These are phyloP conservation scores for Kurtzmaniella quercitrusa DNA, from an alignment of 1,139 yeast species.

Conservation along the genomic window DNA sequence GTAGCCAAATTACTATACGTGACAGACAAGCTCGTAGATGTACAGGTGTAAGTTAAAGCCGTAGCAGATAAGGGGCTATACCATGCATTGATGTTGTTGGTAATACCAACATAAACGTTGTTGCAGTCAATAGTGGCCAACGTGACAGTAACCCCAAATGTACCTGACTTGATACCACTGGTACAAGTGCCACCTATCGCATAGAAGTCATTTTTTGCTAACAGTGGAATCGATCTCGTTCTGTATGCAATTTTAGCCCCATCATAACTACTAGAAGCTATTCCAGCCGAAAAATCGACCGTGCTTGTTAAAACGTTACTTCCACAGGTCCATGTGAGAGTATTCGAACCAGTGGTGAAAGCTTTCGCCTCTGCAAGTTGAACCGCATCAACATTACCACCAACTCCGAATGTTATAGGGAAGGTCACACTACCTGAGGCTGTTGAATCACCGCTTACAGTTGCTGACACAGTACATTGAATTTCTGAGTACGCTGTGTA, in stretches of 20 bases:
- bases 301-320: constrained; percentile 14
- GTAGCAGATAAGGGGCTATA: constrained; percentile 13
- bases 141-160: constrained; percentile 16
- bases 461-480: constrained; percentile 19
- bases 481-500: constrained; percentile 21
- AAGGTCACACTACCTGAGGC: constrained; percentile 22
- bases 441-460: constrained; percentile 11
- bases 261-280: not conserved
- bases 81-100: constrained; percentile 22
- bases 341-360: constrained; percentile 21
- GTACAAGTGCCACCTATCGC: constrained; percentile 20
- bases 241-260: not conserved
- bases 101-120: constrained; percentile 16
- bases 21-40: constrained; percentile 11
- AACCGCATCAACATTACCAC: constrained; percentile 16
- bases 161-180: constrained; percentile 22
- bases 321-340: constrained; percentile 28
- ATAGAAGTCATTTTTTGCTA: constrained; percentile 14
- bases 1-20: constrained; percentile 23
- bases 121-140: constrained; percentile 19
- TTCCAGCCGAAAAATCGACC: constrained; percentile 14
- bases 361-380: constrained; percentile 20
- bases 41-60: constrained; percentile 14
- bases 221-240: constrained; percentile 12
- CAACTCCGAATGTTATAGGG: constrained; percentile 26